Percentiles rank a stretch among this genome's conserved stretches.
phyloP scores from a whole-genome alignment of 1,139 yeast genomes.

The Pichia sp. region DNA sequence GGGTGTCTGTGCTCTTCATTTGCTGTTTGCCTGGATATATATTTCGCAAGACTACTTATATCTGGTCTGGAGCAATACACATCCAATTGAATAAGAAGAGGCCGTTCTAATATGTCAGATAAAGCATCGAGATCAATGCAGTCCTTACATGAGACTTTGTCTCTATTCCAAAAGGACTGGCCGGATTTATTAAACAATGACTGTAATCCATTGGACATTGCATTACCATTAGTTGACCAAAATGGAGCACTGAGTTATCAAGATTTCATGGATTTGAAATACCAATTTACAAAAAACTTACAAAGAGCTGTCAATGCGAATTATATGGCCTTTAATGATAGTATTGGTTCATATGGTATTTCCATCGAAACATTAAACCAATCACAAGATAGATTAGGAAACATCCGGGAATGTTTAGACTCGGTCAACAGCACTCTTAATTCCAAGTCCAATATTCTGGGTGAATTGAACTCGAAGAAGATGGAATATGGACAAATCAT shows the following conservation, averaged over 20 bases:
- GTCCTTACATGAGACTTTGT: slow-evolving; percentile 13
- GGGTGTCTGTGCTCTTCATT: too few species aligned
- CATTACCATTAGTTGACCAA: slow-evolving; percentile 76
- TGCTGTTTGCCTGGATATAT: too few species aligned
- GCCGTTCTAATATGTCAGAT: background rate
- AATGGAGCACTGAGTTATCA: slow-evolving; percentile 66
- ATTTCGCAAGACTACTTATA: too few species aligned
- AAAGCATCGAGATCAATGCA: slow-evolving; percentile 1
- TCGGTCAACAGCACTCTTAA: slow-evolving; percentile 31
- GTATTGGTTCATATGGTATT: slow-evolving; percentile 73
- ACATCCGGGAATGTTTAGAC: slow-evolving; percentile 50
- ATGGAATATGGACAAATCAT: slow-evolving; percentile 66
- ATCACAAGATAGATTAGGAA: slow-evolving; percentile 54
- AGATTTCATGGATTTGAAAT: slow-evolving; percentile 55
- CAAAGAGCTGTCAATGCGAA: slow-evolving; percentile 77
- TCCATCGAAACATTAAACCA: slow-evolving; percentile 55
- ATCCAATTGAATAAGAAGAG: background rate
- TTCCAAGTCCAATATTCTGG: slow-evolving; percentile 45
- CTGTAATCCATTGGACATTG: slow-evolving; percentile 80
- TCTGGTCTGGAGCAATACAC: too few species aligned
- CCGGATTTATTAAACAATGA: slow-evolving; percentile 39
- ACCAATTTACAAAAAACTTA: slow-evolving; percentile 56
- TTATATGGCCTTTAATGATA: slow-evolving; percentile 80
- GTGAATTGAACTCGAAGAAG: slow-evolving; percentile 65
- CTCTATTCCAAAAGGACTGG: slow-evolving; percentile 28